Evolutionary conservation across 2,329 filamentous ascomycete species (phyloP), one percentile per base, ranked within the genome.

Genomic region (Phoma sp.): DNA sequence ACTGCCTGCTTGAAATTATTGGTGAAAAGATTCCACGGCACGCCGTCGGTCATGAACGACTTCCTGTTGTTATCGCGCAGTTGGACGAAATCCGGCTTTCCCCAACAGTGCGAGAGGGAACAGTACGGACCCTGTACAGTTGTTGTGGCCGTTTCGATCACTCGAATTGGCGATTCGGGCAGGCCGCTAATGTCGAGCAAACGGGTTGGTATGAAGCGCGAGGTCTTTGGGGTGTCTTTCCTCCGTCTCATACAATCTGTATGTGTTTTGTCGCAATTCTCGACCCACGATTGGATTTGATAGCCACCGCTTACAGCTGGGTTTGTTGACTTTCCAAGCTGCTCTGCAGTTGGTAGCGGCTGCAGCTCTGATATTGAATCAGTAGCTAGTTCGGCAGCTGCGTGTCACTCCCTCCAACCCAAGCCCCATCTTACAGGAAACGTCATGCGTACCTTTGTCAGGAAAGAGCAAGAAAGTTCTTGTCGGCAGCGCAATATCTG

Each of bases 1-100:
- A 71, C 67, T 0, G 69, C 67, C 9, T 71, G 41, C 32, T 65
- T 48, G 38, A 71, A 71, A 22, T 71, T 71, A 10, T 44, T 50
- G 2, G 64, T 50, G 1, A 71, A 50, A 0, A 47, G 19, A 13
- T 54, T 44, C 56, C 58, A 61, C 4, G 47, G 41, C 1, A 70
- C 48, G 9, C 67, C 67, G n/a, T 56, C 50, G 2, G 36, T 43
- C 50, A 59, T 64, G 46, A 60, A 64, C 4, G 12, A 41, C 25
- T 55, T 41, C 6, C 29, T 46, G 10, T 51, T 62, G 7, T 56
- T 29, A 3, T 27, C n/a, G 2, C 6, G 55, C 6, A 67, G 44
- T 6, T 49, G 38, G 2, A 57, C 22, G 27, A 66, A 62, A 6
- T 50, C 10, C 15, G 37, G 46, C n/a, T 36, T n/a, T 9, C 67